These are phyloP conservation scores for Onygenales sp. DNA, from an alignment of 2,329 filamentous ascomycete species.

Conservation along the genomic window DNA sequence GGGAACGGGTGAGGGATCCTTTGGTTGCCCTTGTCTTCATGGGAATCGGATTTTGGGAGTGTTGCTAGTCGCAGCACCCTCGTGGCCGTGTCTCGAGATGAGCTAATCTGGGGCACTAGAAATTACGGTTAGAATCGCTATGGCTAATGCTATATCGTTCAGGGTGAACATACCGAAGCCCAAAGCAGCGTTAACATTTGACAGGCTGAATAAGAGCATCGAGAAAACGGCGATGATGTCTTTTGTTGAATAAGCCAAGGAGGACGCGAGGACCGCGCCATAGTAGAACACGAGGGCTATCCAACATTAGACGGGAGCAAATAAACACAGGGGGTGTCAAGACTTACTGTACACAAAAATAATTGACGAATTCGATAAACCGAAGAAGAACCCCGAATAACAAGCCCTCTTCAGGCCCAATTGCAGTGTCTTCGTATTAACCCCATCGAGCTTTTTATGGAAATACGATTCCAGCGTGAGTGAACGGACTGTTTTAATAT, in stretches of 20 bases:
- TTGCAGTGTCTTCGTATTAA: slow-evolving; percentile 43
- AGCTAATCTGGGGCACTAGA: slow-evolving; percentile 65
- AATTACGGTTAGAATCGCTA: slow-evolving; percentile 2
- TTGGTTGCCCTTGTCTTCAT: slow-evolving; percentile 47
- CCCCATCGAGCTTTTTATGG: slow-evolving; percentile 48
- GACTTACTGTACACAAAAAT: slow-evolving; percentile 54
- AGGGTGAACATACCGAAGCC: slow-evolving; percentile 41
- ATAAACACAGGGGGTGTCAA: not conserved
- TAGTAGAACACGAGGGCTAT: slow-evolving; percentile 74
- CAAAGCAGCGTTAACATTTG: slow-evolving; percentile 60
- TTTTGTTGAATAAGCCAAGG: slow-evolving; percentile 41
- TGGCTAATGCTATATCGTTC: not conserved
- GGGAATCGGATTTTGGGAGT: slow-evolving; percentile 46
- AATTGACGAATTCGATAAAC: slow-evolving; percentile 63
- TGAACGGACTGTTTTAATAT: slow-evolving; percentile 68
- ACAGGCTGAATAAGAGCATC: slow-evolving; percentile 73
- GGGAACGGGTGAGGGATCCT: slow-evolving; percentile 35
- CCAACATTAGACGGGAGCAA: slow-evolving; percentile 6
- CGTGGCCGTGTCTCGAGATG: slow-evolving; percentile 61
- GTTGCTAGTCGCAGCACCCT: slow-evolving; percentile 62
- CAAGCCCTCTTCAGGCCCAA: slow-evolving; percentile 58
- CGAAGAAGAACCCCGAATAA: slow-evolving; percentile 63
- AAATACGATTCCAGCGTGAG: slow-evolving; percentile 69
- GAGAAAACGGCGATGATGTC: slow-evolving; percentile 67
- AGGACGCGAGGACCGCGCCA: slow-evolving; percentile 55